These are phyloP conservation scores for Trichoderma harzianum DNA, from an alignment of 2,329 filamentous ascomycete genomes.

Conservation along the genomic window DNA sequence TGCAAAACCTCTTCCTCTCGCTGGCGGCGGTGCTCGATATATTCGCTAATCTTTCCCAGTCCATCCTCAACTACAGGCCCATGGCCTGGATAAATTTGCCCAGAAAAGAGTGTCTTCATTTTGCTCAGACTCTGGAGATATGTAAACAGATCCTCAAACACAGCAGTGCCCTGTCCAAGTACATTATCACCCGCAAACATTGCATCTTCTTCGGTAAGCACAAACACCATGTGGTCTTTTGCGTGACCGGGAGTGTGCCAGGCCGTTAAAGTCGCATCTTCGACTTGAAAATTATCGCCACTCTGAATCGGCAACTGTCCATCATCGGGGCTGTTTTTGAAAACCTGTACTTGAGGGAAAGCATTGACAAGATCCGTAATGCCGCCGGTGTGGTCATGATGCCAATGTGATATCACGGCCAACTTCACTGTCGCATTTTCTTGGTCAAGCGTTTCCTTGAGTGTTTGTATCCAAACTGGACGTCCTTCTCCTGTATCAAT, in stretches of 20 bases:
- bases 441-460: constrained; percentile 61
- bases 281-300: constrained; percentile 52
- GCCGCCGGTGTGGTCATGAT: constrained; percentile 79
- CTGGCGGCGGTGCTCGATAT: constrained; percentile 75
- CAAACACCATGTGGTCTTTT: constrained; percentile 74
- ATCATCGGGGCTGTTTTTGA: constrained; percentile 60
- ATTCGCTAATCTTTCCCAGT: constrained; percentile 69
- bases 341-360: constrained; percentile 60
- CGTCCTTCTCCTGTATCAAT: constrained; percentile 88
- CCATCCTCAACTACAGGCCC: constrained; percentile 75
- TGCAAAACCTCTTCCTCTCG: constrained; percentile 75
- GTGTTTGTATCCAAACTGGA: constrained; percentile 65
- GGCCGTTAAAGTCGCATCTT: constrained; percentile 65
- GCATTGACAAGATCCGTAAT: constrained; percentile 63
- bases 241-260: constrained; percentile 67
- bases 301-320: constrained; percentile 46
- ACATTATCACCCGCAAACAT: constrained; percentile 91
- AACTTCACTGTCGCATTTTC: constrained; percentile 67
- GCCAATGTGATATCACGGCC: constrained; percentile 87
- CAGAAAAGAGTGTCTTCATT: constrained; percentile 64
- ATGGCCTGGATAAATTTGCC: constrained; percentile 82
- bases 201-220: constrained; percentile 73
- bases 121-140: constrained; percentile 67
- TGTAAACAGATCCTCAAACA: constrained; percentile 70
- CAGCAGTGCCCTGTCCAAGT: constrained; percentile 79